Evolutionary conservation across 164 flowering plant genomes (phyloP).

Genomic region (Taxillus chinensis): DNA sequence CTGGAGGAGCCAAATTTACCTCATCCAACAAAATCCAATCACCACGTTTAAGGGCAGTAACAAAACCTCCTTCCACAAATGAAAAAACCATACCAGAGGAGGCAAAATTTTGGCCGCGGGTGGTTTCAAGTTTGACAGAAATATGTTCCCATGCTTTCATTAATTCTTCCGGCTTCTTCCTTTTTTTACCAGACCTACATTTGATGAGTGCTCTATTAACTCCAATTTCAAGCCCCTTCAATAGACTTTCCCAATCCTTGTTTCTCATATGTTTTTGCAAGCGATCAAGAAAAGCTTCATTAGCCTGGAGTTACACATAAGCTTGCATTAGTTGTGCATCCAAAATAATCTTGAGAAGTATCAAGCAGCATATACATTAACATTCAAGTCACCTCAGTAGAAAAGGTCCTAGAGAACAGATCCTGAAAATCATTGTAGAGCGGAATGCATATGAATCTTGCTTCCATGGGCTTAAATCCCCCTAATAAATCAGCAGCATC

Average conservation of each 20-base stretch:
- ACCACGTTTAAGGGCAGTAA: constrained; percentile 75
- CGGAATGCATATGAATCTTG: constrained; percentile 53
- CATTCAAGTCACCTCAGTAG: constrained; percentile 36
- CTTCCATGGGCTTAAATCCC: constrained; percentile 83
- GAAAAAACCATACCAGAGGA: constrained; percentile 75
- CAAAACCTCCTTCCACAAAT: constrained; percentile 92
- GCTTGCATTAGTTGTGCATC: not conserved
- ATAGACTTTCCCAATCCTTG: constrained; percentile 53
- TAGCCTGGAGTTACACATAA: constrained; percentile 23
- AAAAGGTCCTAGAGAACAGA: constrained; percentile 48
- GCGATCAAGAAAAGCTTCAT: constrained; percentile 23
- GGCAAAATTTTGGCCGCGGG: constrained; percentile 37
- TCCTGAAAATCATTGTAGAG: constrained; percentile 65
- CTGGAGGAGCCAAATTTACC: constrained; percentile 96
- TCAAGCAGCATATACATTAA: not conserved
- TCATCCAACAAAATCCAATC: constrained; percentile 98
- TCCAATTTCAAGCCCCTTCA: constrained; percentile 32
- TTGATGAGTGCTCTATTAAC: constrained; percentile 19
- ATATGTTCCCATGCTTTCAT: constrained; percentile 49
- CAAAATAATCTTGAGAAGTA: not conserved
- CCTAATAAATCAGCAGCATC: constrained; percentile 87
- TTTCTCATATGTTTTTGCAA: constrained; percentile 23
- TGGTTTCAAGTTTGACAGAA: constrained; percentile 39
- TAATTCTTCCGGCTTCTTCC: constrained; percentile 50
- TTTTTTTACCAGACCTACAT: constrained; percentile 40